These are phyloP conservation scores for Malassezia nana DNA, from an alignment of 1,284 basidiomycete species.

Conservation along the genomic window DNA sequence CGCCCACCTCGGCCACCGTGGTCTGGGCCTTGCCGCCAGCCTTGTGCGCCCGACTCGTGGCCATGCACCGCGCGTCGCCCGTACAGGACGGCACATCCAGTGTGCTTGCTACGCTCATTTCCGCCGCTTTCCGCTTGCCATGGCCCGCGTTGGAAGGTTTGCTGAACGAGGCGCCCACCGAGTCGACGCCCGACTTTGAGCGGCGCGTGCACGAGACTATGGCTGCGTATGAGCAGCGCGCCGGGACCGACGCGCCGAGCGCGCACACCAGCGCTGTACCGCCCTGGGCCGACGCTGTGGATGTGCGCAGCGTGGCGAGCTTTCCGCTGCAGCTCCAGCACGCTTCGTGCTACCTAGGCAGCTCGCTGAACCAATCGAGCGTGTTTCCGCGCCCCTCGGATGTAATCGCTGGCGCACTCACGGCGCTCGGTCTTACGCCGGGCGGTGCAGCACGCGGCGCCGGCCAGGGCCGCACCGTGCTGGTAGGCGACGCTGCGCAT, in stretches of 20 bases:
- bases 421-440: slow-evolving; percentile 23
- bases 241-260: slow-evolving; percentile 23
- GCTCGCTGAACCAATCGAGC: slow-evolving; percentile 29
- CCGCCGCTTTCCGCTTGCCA: slow-evolving; percentile 80
- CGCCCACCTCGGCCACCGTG: slow-evolving; percentile 67
- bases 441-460: slow-evolving; percentile 27
- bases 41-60: slow-evolving; percentile 64
- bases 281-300: slow-evolving; percentile 63
- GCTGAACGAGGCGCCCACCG: slow-evolving; percentile 51
- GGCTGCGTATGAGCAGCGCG: slow-evolving; percentile 20
- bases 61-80: slow-evolving; percentile 53
- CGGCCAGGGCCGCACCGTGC: slow-evolving; percentile 61
- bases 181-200: slow-evolving; percentile 26
- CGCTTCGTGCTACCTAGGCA: slow-evolving; percentile 72
- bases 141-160: slow-evolving; percentile 65
- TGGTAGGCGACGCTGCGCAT: slow-evolving; percentile 93
- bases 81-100: slow-evolving; percentile 28
- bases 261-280: slow-evolving; percentile 51
- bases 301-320: slow-evolving; percentile 67
- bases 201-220: slow-evolving; percentile 21
- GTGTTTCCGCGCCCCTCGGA: slow-evolving; percentile 20
- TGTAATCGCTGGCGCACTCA: slow-evolving; percentile 23
- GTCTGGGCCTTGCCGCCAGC: slow-evolving; percentile 86
- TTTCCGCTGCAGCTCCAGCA: slow-evolving; percentile 85
- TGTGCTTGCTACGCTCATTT: slow-evolving; percentile 66